Evolutionary conservation across 75 land plant species (phyloP), one percentile per base, ranked within the genome.

Genomic region (Pinus tabuliformis): DNA sequence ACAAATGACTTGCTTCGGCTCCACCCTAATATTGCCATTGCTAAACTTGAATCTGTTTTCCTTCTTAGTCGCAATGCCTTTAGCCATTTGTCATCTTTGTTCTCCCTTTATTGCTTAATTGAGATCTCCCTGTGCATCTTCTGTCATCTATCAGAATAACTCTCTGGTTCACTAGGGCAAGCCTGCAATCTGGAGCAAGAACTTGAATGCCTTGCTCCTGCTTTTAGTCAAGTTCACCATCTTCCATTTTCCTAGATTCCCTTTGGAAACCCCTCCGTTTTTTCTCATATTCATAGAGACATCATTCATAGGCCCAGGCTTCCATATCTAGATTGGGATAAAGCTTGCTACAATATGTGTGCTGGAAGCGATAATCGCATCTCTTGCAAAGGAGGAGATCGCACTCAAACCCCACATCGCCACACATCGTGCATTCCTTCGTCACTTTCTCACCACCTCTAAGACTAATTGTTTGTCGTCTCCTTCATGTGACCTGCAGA

Each of bases 381-480:
- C 28, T 16, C 33, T 22, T 73, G 63, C 83, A 84, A 12, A 59
- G 80, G 57, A 65, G 62, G 56, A 84, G 76, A 59, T 81, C 70
- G 22, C 62, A 15, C 30, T 52, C 58, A 73, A 84, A 84, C 42
- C 86, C 86, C 12, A 84, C 83, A 66, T 84, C 83, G 26, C 83
- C 80, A 70, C 83, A 84, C 77, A 84, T 70, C 77, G 78, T 77
- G 79, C 86, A 84, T 73, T 84, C 86, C 36, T 28, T 57, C 5
- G 30, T 3, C 3, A 3, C 42, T 39, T 39, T 39, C 42, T 39
- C 42, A 5, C 5, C 1, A 0, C 42, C 42, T 39, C 0, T 39
- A 39, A 39, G 3, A 39, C 42, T 39, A 39, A 39, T 39, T 39
- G 42, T 39, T 3, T n/a, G 42, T 39, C 5, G 42, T 39, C 42